These are phyloP conservation scores for Flaveria robusta DNA, from an alignment of 129 eudicot species.

Conservation along the genomic window DNA sequence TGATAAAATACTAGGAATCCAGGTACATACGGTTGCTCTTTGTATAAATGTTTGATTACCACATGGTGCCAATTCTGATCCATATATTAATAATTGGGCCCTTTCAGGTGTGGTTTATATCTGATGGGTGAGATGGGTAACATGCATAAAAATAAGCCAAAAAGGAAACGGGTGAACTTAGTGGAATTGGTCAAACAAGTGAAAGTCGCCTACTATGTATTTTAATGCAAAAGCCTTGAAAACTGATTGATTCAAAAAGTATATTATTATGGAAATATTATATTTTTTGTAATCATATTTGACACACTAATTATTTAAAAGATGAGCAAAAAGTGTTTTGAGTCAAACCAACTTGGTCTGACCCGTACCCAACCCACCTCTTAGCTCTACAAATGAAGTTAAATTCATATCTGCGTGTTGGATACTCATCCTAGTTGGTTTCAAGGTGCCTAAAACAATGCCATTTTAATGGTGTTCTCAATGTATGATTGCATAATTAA, in stretches of 20 bases:
- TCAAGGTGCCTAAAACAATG: background rate
- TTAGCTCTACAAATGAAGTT: background rate
- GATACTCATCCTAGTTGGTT: too few relatives aligned
- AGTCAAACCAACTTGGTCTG: background rate
- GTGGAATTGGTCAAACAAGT: background rate
- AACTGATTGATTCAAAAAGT: background rate
- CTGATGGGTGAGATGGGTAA: background rate
- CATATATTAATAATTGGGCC: background rate
- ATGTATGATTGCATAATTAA: background rate
- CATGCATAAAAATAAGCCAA: background rate
- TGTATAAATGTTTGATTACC: background rate
- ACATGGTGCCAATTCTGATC: background rate
- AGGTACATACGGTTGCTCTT: slow-evolving; percentile 48
- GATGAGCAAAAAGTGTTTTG: background rate
- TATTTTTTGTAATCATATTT: background rate
- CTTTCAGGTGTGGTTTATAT: background rate
- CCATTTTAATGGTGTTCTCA: background rate
- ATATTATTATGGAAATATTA: background rate
- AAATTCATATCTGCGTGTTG: background rate
- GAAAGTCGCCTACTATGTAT: background rate
- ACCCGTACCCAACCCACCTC: background rate
- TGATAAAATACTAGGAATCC: slow-evolving; percentile 87
- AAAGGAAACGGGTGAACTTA: background rate
- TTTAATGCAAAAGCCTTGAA: background rate
- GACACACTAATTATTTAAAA: background rate